Base-by-base conservation (phyloP, 2,329 filamentous ascomycete species). In the Hymenoscyphus occultus region DNA sequence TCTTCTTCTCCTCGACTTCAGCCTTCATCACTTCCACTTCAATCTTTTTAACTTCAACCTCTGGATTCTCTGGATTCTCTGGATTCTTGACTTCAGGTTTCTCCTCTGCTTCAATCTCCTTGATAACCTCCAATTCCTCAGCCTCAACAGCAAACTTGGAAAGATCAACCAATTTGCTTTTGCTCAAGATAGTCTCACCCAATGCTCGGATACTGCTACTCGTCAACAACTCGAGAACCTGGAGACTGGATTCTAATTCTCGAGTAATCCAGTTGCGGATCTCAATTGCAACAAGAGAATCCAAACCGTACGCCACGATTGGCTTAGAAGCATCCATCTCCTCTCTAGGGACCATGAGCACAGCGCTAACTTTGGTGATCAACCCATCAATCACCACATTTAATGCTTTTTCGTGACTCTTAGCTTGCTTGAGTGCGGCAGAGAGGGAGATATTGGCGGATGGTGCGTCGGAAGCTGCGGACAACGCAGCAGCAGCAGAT, bases 291-390 rank as follows among this genome's bases (percentile, higher is more conserved):
- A 73, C 68, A 1, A 73, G 54, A 1, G 63, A 66, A 51, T 73
- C 71, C 2, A 78, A 2, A 80, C 78, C 74, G 56, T 72, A 71
- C 12, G 64, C 64, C 6, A 65, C 63, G 58, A 72, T 68, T 0
- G 68, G 63, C 4, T 76, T 78, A 58, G 76, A 73, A 12, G 77
- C 70, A 68, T 83, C 81, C 65, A 83, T 76, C 59, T 83, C 81
- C 51, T 82, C 79, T 1, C 75, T 64, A 39, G 79, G 78, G 65
- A 83, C 77, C 76, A 82, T 80, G 64, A 84, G 78, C 6, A 82
- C 77, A 0, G 77, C 75, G 0, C 80, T 77, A 1, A 83, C 74
- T 73, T 83, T 83, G 60, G 76, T 75, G 2, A 83, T 75, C 19
- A 70, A 61, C 5, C 70, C 71, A 10, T 12, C 82, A 79, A 62